Base-by-base conservation (phyloP, 345 rosid genomes). In the Camelina hispida region DNA sequence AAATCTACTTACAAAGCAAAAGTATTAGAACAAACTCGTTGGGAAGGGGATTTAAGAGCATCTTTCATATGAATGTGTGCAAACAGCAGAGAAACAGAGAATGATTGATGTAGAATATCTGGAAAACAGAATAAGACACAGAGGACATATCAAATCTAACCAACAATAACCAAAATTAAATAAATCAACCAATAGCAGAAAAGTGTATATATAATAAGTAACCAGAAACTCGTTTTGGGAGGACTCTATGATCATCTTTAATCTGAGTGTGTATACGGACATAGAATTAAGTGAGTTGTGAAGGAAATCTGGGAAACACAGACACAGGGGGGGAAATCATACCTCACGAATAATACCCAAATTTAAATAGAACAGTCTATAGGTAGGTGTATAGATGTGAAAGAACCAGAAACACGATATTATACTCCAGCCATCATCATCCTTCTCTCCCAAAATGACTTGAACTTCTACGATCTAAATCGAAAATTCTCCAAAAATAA, bases 161-260 rank as follows among this genome's bases (percentile, higher is more conserved):
- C 38, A 70, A 59, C n/a, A 70, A 18, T 56, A 30, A 30, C 54
- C 15, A 44, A 57, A 13, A 58, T 37, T 69, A 10, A 30, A 57
- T 6, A 56, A 25, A 56, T 7, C 25, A 58, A 59, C 12, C 9
- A 17, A 6, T 18, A 32, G 47, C 0, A 16, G 4, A 56, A 20
- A 66, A 18, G 6, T 50, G 1, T 32, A 50, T 50, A 50, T 12
- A 50, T 18, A 25, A 0, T 23, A 18, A 50, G 25, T 17, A 50
- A 50, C 52, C 52, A 47, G 42, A 9, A 38, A 38, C 42, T 38
- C 42, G 42, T 9, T 9, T 38, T 38, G 12, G 42, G 42, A 38
- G 13, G 42, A 38, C 1, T 38, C 11, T 38, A 38, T 38, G 42
- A 38, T 38, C 42, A 38, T 38, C 42, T 38, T 38, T 38, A 9